A percentile compares a stretch with the other conserved stretches of the same genome.
These are phyloP conservation scores for Leccinum disarticulatum DNA, from an alignment of 768 basidiomycete genomes.

Conservation along the genomic window DNA sequence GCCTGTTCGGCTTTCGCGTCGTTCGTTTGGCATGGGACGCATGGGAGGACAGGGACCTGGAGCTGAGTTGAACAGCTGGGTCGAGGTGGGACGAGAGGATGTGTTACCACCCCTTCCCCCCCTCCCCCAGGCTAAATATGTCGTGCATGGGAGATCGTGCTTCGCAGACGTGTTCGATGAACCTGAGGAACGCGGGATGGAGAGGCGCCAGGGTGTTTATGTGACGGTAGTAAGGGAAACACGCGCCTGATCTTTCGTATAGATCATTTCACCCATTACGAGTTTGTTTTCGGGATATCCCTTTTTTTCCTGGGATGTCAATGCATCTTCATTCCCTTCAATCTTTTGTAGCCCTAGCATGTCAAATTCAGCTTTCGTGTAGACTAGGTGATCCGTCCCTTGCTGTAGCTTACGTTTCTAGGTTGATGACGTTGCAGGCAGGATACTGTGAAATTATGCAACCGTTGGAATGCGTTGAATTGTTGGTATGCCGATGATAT, in stretches of 20 bases:
- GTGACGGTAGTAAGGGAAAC: slow-evolving; percentile 48
- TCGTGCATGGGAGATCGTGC: slow-evolving; percentile 1
- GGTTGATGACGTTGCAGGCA: background rate
- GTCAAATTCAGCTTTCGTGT: slow-evolving; percentile 2
- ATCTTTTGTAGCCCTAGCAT: slow-evolving; percentile 25
- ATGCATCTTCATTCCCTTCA: background rate
- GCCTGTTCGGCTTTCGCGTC: slow-evolving; percentile 11
- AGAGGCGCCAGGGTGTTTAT: slow-evolving; percentile 35
- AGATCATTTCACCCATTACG: background rate
- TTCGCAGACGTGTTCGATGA: background rate
- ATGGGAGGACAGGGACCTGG: background rate
- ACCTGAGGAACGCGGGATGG: background rate
- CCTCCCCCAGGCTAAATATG: slow-evolving; percentile 1
- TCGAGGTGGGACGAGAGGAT: background rate
- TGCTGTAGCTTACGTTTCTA: slow-evolving; percentile 17
- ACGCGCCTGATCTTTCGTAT: background rate
- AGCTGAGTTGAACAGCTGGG: background rate
- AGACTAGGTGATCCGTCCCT: background rate
- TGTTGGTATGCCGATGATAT: background rate
- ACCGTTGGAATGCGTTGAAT: background rate
- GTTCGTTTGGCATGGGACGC: slow-evolving; percentile 10
- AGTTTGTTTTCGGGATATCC: background rate
- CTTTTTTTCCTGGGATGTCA: background rate
- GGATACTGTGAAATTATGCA: background rate
- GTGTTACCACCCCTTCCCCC: background rate